These are phyloP conservation scores for Metschnikowia chrysomelidarum DNA, from an alignment of 805 yeast species.

Conservation along the genomic window DNA sequence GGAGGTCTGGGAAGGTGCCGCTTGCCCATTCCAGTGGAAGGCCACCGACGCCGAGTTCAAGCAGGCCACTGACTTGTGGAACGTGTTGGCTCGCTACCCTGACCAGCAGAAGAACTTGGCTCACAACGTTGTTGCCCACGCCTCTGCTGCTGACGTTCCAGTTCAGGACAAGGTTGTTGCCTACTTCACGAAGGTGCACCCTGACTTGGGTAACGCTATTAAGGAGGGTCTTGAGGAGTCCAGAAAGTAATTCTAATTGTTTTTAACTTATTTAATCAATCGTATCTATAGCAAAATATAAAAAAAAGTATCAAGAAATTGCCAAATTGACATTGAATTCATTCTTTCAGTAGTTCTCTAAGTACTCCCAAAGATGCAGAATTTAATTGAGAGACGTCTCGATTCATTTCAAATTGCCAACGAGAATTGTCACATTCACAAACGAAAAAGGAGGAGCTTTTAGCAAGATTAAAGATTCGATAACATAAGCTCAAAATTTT, in stretches of 20 bases:
- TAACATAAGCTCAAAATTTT: too few relatives aligned
- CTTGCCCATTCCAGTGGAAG: constrained; percentile 85
- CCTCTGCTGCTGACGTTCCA: constrained; percentile 60
- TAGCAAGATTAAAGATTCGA: too few relatives aligned
- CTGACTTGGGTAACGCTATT: constrained; percentile 64
- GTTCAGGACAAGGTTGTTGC: constrained; percentile 79
- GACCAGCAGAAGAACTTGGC: constrained; percentile 85
- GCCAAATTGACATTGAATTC: too few relatives aligned
- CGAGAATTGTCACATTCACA: too few relatives aligned
- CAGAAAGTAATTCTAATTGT: constrained; percentile 40
- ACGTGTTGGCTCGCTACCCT: constrained; percentile 70
- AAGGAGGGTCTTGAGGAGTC: constrained; percentile 58
- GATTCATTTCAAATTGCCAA: too few relatives aligned
- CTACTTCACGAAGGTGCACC: constrained; percentile 71
- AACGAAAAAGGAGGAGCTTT: too few relatives aligned
- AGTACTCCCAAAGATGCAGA: too few relatives aligned
- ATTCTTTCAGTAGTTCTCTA: too few relatives aligned
- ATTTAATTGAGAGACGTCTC: too few relatives aligned
- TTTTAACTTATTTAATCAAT: too few relatives aligned
- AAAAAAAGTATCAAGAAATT: too few relatives aligned
- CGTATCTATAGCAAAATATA: too few relatives aligned
- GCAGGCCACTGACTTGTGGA: constrained; percentile 78
- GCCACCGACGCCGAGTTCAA: constrained; percentile 69
- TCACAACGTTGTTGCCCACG: constrained; percentile 80
- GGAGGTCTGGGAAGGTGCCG: constrained; percentile 81